Conservation (phyloP, 441 rosid genomes). For the Euphorbia celastroides region DNA sequence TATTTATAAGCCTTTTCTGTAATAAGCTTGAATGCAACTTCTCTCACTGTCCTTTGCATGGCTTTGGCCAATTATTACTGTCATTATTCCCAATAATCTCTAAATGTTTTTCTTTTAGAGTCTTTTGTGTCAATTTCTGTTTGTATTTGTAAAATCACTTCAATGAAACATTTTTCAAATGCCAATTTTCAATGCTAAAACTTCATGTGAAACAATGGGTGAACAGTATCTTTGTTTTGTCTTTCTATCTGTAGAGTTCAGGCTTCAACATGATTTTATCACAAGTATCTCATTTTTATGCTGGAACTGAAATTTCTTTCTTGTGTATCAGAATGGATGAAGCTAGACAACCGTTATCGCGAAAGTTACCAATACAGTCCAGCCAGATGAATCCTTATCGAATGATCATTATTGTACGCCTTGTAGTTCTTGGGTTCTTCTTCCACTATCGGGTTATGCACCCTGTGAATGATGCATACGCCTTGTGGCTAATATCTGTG, state of each 20-base stretch:
- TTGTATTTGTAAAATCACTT: not conserved
- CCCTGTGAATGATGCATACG: slow-evolving; percentile 46
- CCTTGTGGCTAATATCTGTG: too few species aligned
- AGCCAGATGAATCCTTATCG: slow-evolving; percentile 53
- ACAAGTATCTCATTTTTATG: not conserved
- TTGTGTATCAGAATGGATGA: slow-evolving; percentile 43
- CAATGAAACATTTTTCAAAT: not conserved
- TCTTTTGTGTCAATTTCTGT: too few species aligned
- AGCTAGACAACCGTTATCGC: slow-evolving; percentile 49
- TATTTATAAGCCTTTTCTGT: too few species aligned
- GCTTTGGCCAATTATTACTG: too few species aligned
- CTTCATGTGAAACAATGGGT: too few species aligned
- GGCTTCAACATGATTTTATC: not conserved
- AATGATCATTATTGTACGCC: slow-evolving; percentile 44
- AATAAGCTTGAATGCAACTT: too few species aligned
- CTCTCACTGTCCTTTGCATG: too few species aligned
- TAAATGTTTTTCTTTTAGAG: too few species aligned
- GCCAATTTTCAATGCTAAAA: too few species aligned
- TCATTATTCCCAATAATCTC: too few species aligned
- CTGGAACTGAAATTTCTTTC: slow-evolving; percentile 10
- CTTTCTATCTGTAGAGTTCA: not conserved
- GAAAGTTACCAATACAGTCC: slow-evolving; percentile 38
- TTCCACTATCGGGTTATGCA: slow-evolving; percentile 43
- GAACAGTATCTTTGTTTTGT: not conserved
- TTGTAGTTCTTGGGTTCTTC: slow-evolving; percentile 40